Evolutionary conservation across 345 rosid species (phyloP).

Genomic region (Ceriops zippeliana): DNA sequence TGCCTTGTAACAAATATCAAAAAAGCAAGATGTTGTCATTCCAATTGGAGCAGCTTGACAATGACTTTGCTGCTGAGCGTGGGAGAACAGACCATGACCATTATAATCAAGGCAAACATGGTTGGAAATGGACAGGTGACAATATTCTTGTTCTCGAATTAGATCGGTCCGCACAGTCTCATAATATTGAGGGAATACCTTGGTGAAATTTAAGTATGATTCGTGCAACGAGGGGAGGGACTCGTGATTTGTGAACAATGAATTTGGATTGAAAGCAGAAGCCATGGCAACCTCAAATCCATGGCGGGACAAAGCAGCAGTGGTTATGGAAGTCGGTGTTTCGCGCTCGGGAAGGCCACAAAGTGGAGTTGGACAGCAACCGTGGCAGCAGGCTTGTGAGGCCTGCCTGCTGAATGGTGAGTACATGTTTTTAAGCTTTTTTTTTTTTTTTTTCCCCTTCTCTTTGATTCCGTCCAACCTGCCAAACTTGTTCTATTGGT

Average conservation of each 20-base stretch:
- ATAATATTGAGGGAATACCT: conserved; percentile 49
- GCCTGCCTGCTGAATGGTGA: conserved; percentile 43
- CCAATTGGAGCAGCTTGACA: not conserved
- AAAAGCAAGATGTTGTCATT: conserved; percentile 24
- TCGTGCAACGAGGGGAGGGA: conserved; percentile 66
- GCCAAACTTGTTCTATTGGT: not conserved
- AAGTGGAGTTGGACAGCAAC: conserved; percentile 53
- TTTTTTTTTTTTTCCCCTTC: too few relatives aligned
- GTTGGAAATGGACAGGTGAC: conserved; percentile 47
- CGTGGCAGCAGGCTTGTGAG: conserved; percentile 49
- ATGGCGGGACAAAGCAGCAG: conserved; percentile 27
- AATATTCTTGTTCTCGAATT: conserved; percentile 58
- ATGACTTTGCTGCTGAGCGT: conserved; percentile 35
- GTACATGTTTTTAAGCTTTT: conserved; percentile 32
- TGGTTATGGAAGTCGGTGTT: not conserved
- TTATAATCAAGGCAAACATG: conserved; percentile 60
- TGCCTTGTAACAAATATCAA: conserved; percentile 47
- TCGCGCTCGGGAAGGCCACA: conserved; percentile 23
- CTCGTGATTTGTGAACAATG: conserved; percentile 73
- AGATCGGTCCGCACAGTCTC: conserved; percentile 51
- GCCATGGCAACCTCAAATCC: conserved; percentile 42
- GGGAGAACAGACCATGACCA: conserved; percentile 76
- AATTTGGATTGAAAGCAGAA: conserved; percentile 40
- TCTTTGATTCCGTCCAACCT: not conserved
- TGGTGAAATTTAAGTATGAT: conserved; percentile 44